A percentile compares a stretch with the other conserved stretches of the same genome.
phyloP scores from a whole-genome alignment of 106 monocot species.

The Amphibolis antarctica region DNA sequence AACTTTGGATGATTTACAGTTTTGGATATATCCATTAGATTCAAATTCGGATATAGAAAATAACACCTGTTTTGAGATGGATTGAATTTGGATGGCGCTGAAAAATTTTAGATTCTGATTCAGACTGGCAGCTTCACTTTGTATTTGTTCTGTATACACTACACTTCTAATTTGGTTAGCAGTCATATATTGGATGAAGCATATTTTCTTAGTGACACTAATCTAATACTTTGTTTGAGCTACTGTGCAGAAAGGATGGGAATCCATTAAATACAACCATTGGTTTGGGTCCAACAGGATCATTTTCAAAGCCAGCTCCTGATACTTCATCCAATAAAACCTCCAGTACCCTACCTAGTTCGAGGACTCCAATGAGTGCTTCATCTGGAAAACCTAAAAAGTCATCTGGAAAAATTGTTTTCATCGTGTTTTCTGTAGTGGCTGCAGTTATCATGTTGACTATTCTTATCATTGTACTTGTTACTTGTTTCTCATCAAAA shows the following conservation, averaged over 20 bases:
- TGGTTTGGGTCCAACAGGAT: slow-evolving; percentile 48
- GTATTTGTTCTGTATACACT: too few species aligned
- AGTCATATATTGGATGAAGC: not conserved
- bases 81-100: too few species aligned
- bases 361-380: not conserved
- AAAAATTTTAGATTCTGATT: too few species aligned
- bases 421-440: slow-evolving; percentile 47
- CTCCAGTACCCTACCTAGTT: slow-evolving; percentile 21
- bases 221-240: not conserved
- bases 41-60: too few species aligned
- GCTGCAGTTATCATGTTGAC: slow-evolving; percentile 42
- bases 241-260: slow-evolving; percentile 67
- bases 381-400: slow-evolving; percentile 13
- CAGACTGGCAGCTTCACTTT: too few species aligned
- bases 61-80: too few species aligned
- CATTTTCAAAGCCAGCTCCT: slow-evolving; percentile 29
- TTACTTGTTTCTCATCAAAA: slow-evolving; percentile 42
- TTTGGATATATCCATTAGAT: too few species aligned
- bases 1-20: too few species aligned
- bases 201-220: not conserved
- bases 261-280: slow-evolving; percentile 81
- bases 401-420: slow-evolving; percentile 43
- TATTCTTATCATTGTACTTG: slow-evolving; percentile 27
- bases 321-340: slow-evolving; percentile 20
- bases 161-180: not conserved